These are phyloP conservation scores for Candida maris DNA, from an alignment of 805 yeast genomes.

Conservation along the genomic window DNA sequence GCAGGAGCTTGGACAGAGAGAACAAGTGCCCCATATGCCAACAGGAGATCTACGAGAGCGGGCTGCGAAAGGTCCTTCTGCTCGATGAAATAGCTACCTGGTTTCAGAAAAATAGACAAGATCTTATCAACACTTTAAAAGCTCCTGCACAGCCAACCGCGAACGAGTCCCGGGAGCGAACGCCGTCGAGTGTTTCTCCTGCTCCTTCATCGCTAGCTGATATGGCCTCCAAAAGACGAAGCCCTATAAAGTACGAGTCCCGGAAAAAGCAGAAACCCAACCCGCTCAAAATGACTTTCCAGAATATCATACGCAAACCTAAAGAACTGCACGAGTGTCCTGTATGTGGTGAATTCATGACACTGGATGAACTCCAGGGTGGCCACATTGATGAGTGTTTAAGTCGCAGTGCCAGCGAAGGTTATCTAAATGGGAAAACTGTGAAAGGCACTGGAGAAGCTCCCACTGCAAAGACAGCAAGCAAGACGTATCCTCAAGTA, in stretches of 20 bases:
- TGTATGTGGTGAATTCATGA: slow-evolving; percentile 54
- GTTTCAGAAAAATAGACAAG: slow-evolving; percentile 41
- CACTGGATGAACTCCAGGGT: slow-evolving; percentile 51
- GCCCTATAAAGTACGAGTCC: slow-evolving; percentile 8
- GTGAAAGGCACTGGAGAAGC: slow-evolving; percentile 25
- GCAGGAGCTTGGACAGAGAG: slow-evolving; percentile 59
- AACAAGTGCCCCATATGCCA: slow-evolving; percentile 78
- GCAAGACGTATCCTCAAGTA: no score
- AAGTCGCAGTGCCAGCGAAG: slow-evolving; percentile 3
- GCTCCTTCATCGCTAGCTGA: neutral
- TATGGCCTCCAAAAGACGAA: slow-evolving; percentile 8
- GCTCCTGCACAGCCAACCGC: slow-evolving; percentile 15
- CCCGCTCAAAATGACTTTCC: neutral
- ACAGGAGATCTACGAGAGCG: slow-evolving; percentile 64
- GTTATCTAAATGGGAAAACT: neutral
- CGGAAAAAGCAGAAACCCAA: slow-evolving; percentile 11
- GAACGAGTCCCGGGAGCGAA: slow-evolving; percentile 3
- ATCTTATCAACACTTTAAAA: slow-evolving; percentile 32
- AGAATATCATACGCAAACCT: slow-evolving; percentile 7
- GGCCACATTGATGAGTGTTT: slow-evolving; percentile 64
- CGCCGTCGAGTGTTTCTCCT: neutral
- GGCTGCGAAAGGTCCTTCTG: slow-evolving; percentile 59
- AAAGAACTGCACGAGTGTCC: slow-evolving; percentile 58
- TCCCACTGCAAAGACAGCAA: slow-evolving; percentile 9
- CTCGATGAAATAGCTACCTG: slow-evolving; percentile 69